phyloP scores from a whole-genome alignment of 2,329 filamentous ascomycete species.

The Immersiporthe knoxdaviesiana region DNA sequence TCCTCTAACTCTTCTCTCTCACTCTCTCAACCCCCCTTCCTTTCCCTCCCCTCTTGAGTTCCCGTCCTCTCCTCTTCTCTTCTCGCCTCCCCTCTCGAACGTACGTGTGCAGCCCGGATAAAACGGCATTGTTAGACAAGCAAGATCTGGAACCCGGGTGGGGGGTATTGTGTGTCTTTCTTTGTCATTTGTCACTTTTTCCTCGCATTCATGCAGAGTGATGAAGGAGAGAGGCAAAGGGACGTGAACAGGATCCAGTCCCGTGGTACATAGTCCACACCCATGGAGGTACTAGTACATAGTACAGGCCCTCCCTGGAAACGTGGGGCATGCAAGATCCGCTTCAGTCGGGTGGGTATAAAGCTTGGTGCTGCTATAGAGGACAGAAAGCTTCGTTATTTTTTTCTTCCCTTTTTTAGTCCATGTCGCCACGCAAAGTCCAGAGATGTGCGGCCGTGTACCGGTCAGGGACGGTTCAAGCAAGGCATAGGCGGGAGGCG shows the following conservation, averaged over 20 bases:
- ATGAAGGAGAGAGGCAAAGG: background rate
- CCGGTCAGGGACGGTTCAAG: background rate
- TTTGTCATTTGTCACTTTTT: background rate
- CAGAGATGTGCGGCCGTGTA: background rate
- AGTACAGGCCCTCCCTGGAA: background rate
- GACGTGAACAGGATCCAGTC: background rate
- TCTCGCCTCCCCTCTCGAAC: background rate
- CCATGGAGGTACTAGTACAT: background rate
- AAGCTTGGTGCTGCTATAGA: constrained; percentile 13
- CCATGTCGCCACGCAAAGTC: background rate
- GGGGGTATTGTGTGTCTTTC: background rate
- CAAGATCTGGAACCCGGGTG: background rate
- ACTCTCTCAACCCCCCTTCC: background rate
- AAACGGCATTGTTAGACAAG: background rate
- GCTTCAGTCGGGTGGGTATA: background rate
- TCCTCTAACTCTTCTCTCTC: background rate
- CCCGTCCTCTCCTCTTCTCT: background rate
- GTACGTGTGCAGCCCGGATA: background rate
- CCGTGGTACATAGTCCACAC: background rate
- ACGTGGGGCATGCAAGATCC: constrained; percentile 16
- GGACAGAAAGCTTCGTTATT: background rate
- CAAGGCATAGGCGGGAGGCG: background rate
- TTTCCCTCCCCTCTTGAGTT: too few species aligned
- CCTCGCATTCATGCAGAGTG: too few species aligned
- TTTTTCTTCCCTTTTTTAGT: background rate